Conservation (phyloP, 2,329 filamentous ascomycete genomes). For the Trichoderma aggressivum region DNA sequence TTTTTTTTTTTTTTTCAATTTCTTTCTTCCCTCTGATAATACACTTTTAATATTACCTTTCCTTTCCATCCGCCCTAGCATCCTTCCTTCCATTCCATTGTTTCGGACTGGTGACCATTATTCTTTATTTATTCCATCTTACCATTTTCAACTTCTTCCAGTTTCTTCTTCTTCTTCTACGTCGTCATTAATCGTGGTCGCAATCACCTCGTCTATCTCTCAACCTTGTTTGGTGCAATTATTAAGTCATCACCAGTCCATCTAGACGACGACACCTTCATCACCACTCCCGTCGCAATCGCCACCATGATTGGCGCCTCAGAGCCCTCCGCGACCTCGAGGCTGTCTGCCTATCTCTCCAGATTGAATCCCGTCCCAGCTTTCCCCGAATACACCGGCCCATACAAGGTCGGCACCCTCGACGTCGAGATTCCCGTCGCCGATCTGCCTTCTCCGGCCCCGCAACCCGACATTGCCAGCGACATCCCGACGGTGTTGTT, state of each 20-base stretch:
- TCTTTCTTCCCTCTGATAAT: neutral
- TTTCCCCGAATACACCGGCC: conserved; percentile 73
- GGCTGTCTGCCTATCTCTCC: conserved; percentile 48
- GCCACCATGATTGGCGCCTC: conserved; percentile 12
- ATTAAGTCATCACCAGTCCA: neutral
- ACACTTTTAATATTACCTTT: neutral
- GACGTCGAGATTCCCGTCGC: conserved; percentile 75
- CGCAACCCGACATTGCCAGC: conserved; percentile 50
- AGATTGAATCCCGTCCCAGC: conserved; percentile 64
- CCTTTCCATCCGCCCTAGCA: neutral
- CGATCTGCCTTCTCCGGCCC: conserved; percentile 53
- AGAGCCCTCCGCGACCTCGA: conserved; percentile 29
- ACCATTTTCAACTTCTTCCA: neutral
- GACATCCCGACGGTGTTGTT: conserved; percentile 72
- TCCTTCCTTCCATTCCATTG: neutral
- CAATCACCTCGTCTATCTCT: neutral
- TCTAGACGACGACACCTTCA: neutral
- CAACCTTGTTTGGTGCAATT: neutral
- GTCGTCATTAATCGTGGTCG: neutral
- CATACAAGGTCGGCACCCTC: conserved; percentile 73
- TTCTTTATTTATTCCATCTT: neutral
- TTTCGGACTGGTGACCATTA: neutral
- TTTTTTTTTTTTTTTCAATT: neutral
- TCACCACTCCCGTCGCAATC: neutral
- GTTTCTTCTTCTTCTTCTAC: neutral